Percentiles rank a stretch among this genome's conserved stretches.
Conservation (phyloP, 305 asterid genomes). For the Caryopteris hybrid region DNA sequence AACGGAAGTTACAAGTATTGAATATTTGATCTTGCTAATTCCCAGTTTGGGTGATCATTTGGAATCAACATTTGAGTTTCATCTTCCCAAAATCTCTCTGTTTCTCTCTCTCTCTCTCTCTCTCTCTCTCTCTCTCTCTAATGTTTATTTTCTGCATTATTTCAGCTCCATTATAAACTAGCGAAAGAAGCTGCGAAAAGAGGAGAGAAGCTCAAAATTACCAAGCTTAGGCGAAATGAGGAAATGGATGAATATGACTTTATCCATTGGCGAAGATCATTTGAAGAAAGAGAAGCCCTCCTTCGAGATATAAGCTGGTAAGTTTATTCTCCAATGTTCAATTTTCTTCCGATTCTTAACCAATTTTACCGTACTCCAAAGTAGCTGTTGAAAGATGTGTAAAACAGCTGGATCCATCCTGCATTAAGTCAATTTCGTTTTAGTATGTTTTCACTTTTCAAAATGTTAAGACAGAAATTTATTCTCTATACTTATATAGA, state of each 20-base stretch:
- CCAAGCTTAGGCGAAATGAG: conserved; percentile 65
- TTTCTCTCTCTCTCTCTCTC: no score
- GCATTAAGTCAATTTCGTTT: no score
- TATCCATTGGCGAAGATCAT: conserved; percentile 92
- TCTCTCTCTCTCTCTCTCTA: not conserved
- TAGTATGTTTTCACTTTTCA: not conserved
- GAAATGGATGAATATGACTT: conserved; percentile 96
- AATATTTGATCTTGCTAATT: no score
- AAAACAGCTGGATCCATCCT: no score
- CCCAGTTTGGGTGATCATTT: no score
- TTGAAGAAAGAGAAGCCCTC: conserved; percentile 93
- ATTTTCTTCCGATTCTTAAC: not conserved
- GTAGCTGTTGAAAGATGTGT: not conserved
- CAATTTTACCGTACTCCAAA: not conserved
- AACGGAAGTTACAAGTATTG: no score
- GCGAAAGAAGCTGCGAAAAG: conserved; percentile 67
- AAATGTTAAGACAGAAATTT: not conserved
- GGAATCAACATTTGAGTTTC: no score
- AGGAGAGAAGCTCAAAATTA: conserved; percentile 67
- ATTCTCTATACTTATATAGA: no score
- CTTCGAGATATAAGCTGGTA: conserved; percentile 95
- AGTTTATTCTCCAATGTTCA: conserved; percentile 1
- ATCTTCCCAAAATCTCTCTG: no score
- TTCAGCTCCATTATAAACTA: conserved; percentile 61
- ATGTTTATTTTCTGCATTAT: conserved; percentile 15